phyloP scores from a whole-genome alignment of 2,329 filamentous ascomycete genomes.

The Epicoccum nigrum region DNA sequence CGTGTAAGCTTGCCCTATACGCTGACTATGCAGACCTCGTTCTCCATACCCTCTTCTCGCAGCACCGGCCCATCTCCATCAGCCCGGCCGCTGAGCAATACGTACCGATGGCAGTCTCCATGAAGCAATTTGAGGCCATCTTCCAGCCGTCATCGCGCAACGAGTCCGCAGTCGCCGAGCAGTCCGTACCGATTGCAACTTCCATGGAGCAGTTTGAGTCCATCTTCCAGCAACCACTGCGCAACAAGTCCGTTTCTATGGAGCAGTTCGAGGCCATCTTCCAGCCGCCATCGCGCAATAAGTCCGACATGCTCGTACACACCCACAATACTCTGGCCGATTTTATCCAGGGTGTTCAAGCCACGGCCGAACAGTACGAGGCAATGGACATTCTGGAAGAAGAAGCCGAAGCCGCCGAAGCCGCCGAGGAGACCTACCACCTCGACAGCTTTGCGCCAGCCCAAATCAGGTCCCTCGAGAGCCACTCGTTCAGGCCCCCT shows the following conservation, averaged over 20 bases:
- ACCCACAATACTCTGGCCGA: slow-evolving; percentile 48
- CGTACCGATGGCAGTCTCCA: slow-evolving; percentile 70
- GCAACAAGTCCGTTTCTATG: too few species aligned
- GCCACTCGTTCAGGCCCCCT: slow-evolving; percentile 74
- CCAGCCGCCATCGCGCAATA: slow-evolving; percentile 40
- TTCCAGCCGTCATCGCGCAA: slow-evolving; percentile 60
- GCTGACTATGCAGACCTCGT: slow-evolving; percentile 71
- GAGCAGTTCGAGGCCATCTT: slow-evolving; percentile 88
- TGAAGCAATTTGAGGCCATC: slow-evolving; percentile 82
- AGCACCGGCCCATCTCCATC: slow-evolving; percentile 90
- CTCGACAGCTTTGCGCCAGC: slow-evolving; percentile 41
- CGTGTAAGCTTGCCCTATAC: slow-evolving; percentile 15
- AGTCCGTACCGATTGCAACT: slow-evolving; percentile 67
- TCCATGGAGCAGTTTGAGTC: too few species aligned
- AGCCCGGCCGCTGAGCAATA: slow-evolving; percentile 52
- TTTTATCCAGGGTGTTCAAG: slow-evolving; percentile 41
- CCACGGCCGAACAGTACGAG: slow-evolving; percentile 13
- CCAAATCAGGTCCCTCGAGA: slow-evolving; percentile 44
- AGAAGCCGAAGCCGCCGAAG: too few species aligned
- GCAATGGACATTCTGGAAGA: slow-evolving; percentile 15
- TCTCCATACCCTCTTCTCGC: slow-evolving; percentile 91
- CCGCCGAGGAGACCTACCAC: slow-evolving; percentile 39
- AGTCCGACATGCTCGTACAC: slow-evolving; percentile 12
- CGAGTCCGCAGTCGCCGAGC: slow-evolving; percentile 37
- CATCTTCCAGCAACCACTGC: too few species aligned